A percentile compares a stretch with the other conserved stretches of the same genome.
These are phyloP conservation scores for Dionaea muscipula DNA, from an alignment of 179 eudicot species.

Conservation along the genomic window DNA sequence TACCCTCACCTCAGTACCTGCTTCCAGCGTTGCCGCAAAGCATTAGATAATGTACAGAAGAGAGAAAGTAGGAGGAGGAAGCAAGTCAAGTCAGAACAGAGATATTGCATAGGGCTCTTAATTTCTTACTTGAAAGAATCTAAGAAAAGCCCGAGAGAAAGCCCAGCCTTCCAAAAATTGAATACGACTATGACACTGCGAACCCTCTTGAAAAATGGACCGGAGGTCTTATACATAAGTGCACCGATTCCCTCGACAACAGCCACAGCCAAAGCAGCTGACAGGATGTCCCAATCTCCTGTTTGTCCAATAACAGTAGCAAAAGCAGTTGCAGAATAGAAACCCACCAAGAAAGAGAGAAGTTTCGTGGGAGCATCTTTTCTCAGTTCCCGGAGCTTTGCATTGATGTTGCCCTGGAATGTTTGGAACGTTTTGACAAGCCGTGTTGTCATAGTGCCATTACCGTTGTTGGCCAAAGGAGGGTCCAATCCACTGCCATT, in stretches of 20 bases:
- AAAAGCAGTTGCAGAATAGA: conserved; percentile 83
- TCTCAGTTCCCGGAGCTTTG: conserved; percentile 41
- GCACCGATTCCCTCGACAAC: conserved; percentile 91
- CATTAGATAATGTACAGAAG: no score
- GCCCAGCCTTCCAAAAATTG: conserved; percentile 89
- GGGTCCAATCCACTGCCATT: conserved; percentile 43
- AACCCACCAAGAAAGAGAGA: conserved; percentile 69
- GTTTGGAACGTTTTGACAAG: conserved; percentile 42
- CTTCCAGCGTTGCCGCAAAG: no score
- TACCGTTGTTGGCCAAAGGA: conserved; percentile 29
- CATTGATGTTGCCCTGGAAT: conserved; percentile 29
- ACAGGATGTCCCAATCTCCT: conserved; percentile 90
- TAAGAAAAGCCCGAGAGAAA: conserved; percentile 71
- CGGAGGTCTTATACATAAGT: conserved; percentile 58
- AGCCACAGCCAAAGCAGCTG: conserved; percentile 75
- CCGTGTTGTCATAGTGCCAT: conserved; percentile 61
- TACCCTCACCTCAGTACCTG: no score
- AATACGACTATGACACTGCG: conserved; percentile 42
- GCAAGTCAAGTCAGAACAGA: no score
- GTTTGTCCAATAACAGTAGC: conserved; percentile 92
- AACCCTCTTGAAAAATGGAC: conserved; percentile 30
- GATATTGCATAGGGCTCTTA: no score
- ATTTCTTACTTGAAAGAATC: conserved; percentile 77
- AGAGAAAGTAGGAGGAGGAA: no score
- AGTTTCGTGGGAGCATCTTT: conserved; percentile 51